Percentiles rank a stretch among this genome's conserved stretches.
Conservation (phyloP, 129 eudicot genomes). For the Centaurea solstitialis region DNA sequence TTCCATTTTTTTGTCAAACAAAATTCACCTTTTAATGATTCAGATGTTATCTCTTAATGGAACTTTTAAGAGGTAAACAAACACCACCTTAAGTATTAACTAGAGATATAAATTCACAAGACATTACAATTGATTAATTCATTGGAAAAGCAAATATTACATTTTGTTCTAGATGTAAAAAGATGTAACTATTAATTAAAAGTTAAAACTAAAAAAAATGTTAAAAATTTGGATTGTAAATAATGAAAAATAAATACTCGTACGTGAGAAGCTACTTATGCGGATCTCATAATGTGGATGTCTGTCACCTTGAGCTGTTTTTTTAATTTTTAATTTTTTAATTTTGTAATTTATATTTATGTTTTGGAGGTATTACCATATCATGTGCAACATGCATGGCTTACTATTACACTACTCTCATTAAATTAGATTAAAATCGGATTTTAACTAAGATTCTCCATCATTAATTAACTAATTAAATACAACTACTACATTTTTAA, state of each 20-base stretch:
- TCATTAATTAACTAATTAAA: not conserved
- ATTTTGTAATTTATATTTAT: no score
- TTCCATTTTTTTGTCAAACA: no score
- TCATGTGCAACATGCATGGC: slow-evolving; percentile 26
- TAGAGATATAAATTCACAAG: no score
- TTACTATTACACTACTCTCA: slow-evolving; percentile 1
- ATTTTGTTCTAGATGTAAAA: not conserved
- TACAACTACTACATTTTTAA: slow-evolving; percentile 14
- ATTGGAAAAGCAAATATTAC: no score
- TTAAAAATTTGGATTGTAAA: not conserved
- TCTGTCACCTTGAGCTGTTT: slow-evolving; percentile 14
- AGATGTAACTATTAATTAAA: not conserved
- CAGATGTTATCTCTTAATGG: no score
- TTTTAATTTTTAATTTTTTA: not conserved
- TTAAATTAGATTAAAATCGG: not conserved
- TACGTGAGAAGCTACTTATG: slow-evolving; percentile 17
- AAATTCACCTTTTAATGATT: no score
- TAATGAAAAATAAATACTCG: not conserved
- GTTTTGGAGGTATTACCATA: not conserved
- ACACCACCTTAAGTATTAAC: no score
- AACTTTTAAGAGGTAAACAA: no score
- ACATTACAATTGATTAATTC: no score
- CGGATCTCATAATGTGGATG: slow-evolving; percentile 22
- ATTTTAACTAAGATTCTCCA: slow-evolving; percentile 22
- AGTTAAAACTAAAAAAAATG: no score